Conservation (phyloP, 805 yeast genomes). For the Scheffersomyces coipomensis region DNA sequence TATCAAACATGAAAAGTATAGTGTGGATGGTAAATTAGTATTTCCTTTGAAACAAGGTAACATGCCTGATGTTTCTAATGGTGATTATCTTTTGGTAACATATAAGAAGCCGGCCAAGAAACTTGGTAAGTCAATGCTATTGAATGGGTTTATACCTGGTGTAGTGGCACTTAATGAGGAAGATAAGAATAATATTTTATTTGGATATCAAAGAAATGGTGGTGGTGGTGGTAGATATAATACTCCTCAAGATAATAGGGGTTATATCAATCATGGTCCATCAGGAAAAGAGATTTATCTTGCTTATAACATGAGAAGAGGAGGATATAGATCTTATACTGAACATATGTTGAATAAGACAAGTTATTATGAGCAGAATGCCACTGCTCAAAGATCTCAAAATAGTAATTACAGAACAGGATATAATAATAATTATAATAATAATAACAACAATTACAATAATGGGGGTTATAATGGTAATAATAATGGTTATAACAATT, state of each 20-base stretch:
- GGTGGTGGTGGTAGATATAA: constrained; percentile 33
- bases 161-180: constrained; percentile 59
- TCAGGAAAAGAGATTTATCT: constrained; percentile 30
- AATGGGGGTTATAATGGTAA: constrained; percentile 7
- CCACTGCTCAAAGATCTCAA: constrained; percentile 3
- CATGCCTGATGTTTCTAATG: constrained; percentile 44
- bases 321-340: constrained; percentile 34
- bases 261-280: constrained; percentile 41
- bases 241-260: constrained; percentile 27
- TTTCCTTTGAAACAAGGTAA: constrained; percentile 50
- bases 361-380: constrained; percentile 7
- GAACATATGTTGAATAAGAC: constrained; percentile 15
- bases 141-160: constrained; percentile 75
- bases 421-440: constrained; percentile 11
- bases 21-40: constrained; percentile 27
- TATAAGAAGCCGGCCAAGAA: constrained; percentile 62
- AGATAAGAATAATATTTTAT: constrained; percentile 62
- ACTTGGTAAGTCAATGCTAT: constrained; percentile 75
- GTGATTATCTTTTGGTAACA: constrained; percentile 40
- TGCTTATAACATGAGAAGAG: constrained; percentile 32
- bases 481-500: constrained; percentile 5
- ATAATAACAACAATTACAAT: constrained; percentile 5
- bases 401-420: constrained; percentile 10
- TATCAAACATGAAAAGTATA: constrained; percentile 30
- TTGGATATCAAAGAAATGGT: constrained; percentile 35